Percentiles rank a stretch among this genome's conserved stretches.
These are phyloP conservation scores for Pyrenophora tritici-repentis DNA, from an alignment of 2,329 filamentous ascomycete genomes.

Conservation along the genomic window DNA sequence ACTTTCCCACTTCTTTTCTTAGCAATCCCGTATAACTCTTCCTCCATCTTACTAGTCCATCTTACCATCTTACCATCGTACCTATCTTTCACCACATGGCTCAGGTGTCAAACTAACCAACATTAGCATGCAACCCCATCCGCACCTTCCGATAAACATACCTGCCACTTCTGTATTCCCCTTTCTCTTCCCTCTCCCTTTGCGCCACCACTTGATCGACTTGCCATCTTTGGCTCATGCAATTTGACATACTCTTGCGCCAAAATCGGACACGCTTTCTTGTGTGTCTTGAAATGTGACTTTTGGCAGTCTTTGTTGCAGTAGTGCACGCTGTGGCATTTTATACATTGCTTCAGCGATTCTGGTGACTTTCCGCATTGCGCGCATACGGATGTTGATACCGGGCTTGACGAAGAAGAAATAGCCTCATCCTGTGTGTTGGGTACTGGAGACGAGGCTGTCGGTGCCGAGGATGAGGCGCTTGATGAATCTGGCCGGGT, in stretches of 20 bases:
- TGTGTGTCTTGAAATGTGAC: slow-evolving; percentile 47
- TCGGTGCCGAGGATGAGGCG: not conserved
- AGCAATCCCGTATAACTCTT: not conserved
- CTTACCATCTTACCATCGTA: not conserved
- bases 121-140: not conserved
- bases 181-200: slow-evolving; percentile 39
- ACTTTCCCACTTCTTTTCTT: not conserved
- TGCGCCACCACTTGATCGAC: slow-evolving; percentile 30
- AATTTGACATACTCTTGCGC: slow-evolving; percentile 48
- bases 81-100: not conserved
- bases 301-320: slow-evolving; percentile 51
- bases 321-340: slow-evolving; percentile 48
- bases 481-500: not conserved
- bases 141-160: slow-evolving; percentile 7
- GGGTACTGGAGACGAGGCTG: not conserved
- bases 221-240: slow-evolving; percentile 49
- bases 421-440: not conserved
- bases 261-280: slow-evolving; percentile 46
- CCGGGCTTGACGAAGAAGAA: slow-evolving; percentile 20
- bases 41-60: not conserved
- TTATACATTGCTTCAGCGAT: slow-evolving; percentile 45
- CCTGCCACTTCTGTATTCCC: slow-evolving; percentile 50
- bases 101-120: slow-evolving; percentile 11
- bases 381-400: slow-evolving; percentile 22
- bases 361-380: slow-evolving; percentile 29